phyloP scores from a whole-genome alignment of 2,329 filamentous ascomycete species.

The Scleromitrula shiraiana region DNA sequence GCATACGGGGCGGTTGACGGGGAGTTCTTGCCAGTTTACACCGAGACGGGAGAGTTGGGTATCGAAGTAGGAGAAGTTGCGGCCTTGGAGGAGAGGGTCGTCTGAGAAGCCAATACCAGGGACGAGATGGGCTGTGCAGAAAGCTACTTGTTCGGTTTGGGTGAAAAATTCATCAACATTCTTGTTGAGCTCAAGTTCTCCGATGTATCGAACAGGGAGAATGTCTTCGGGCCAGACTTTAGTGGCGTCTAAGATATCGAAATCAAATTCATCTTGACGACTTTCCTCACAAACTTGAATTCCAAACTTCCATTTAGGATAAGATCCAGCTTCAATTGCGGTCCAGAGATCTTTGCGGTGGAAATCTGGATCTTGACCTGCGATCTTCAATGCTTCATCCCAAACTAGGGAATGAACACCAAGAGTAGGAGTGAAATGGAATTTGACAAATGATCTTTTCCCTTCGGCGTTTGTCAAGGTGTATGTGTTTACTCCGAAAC shows the following conservation, averaged over 20 bases:
- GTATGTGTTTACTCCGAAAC: constrained; percentile 76
- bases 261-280: constrained; percentile 54
- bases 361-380: constrained; percentile 70
- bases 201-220: constrained; percentile 68
- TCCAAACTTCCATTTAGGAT: constrained; percentile 73
- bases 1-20: constrained; percentile 68
- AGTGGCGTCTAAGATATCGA: constrained; percentile 73
- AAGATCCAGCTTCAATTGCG: constrained; percentile 64
- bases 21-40: constrained; percentile 67
- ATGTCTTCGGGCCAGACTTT: constrained; percentile 80
- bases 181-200: constrained; percentile 69
- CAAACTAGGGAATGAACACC: constrained; percentile 65
- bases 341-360: constrained; percentile 70
- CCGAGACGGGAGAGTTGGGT: constrained; percentile 65
- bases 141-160: constrained; percentile 75
- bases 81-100: constrained; percentile 65
- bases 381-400: constrained; percentile 60
- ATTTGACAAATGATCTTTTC: constrained; percentile 68
- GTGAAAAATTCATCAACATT: constrained; percentile 78
- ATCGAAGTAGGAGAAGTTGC: constrained; percentile 61
- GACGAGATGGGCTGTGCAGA: constrained; percentile 73
- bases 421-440: constrained; percentile 65
- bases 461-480: constrained; percentile 61
- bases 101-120: constrained; percentile 71
- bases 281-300: constrained; percentile 70